phyloP scores from a whole-genome alignment of 2,329 filamentous ascomycete genomes.

The Ophiostoma ulmi region DNA sequence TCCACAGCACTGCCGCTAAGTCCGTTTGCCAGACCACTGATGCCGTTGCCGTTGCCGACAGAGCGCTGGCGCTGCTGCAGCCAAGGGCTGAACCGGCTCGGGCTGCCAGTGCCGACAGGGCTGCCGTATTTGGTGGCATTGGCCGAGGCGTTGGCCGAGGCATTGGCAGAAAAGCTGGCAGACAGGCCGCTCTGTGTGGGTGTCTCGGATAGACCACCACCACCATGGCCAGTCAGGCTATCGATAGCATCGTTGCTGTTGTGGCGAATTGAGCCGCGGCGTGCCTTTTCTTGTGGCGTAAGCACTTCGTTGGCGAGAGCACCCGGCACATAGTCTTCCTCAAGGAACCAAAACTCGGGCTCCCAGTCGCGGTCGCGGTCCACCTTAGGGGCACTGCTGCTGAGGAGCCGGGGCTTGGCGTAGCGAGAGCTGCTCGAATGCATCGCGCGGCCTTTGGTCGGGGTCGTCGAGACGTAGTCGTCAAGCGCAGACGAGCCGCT shows the following conservation, averaged over 20 bases:
- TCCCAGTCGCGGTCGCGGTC: conserved; percentile 56
- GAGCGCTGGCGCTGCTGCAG: conserved; percentile 34
- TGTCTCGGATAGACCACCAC: conserved; percentile 35
- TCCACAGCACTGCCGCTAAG: not conserved
- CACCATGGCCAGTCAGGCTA: conserved; percentile 40
- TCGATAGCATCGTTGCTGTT: conserved; percentile 21
- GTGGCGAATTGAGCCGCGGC: conserved; percentile 54
- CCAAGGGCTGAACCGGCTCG: conserved; percentile 57
- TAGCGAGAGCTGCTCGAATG: conserved; percentile 55
- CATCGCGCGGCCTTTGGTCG: conserved; percentile 40
- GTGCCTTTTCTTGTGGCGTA: conserved; percentile 62
- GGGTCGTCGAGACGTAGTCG: not conserved
- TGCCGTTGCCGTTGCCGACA: conserved; percentile 3
- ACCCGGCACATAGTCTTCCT: conserved; percentile 83
- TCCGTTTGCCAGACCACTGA: conserved; percentile 37
- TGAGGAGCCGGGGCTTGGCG: conserved; percentile 61
- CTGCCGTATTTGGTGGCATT: conserved; percentile 55
- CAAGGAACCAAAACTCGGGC: conserved; percentile 64
- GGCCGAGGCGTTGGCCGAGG: conserved; percentile 32
- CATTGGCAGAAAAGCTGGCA: not conserved
- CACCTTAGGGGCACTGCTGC: conserved; percentile 58
- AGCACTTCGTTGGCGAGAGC: conserved; percentile 58
- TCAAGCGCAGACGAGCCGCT: not conserved
- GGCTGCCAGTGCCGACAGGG: conserved; percentile 45
- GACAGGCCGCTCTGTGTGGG: conserved; percentile 8